A percentile compares a stretch with the other conserved stretches of the same genome.
phyloP scores from a whole-genome alignment of 2,329 filamentous ascomycete species.

The Calonectria pteridis region DNA sequence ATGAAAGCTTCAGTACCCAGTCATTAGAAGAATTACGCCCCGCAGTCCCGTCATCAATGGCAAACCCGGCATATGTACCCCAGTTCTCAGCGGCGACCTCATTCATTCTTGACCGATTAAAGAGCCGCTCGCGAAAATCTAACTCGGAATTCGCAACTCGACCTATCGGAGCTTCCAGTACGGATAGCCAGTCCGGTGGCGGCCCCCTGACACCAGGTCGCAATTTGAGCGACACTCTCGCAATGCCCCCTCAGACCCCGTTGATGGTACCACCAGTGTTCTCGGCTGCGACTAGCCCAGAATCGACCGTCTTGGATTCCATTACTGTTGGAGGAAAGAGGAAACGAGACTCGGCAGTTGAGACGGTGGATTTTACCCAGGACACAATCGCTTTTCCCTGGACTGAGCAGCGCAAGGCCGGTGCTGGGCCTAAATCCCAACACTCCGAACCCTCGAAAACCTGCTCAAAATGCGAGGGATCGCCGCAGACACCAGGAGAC shows the following conservation, averaged over 20 bases:
- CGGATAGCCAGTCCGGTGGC: background rate
- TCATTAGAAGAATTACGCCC: background rate
- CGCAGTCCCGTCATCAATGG: background rate
- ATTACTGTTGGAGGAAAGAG: constrained; percentile 42
- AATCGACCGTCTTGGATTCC: background rate
- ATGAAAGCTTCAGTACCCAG: background rate
- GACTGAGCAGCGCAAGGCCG: constrained; percentile 17
- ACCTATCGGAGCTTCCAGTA: background rate
- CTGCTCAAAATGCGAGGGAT: constrained; percentile 37
- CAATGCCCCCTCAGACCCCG: constrained; percentile 22
- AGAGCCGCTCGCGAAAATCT: constrained; percentile 15
- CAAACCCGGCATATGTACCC: constrained; percentile 42
- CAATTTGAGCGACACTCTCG: constrained; percentile 29
- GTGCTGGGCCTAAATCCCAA: background rate
- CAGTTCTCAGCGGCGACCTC: constrained; percentile 47
- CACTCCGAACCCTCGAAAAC: background rate
- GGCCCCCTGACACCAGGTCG: background rate
- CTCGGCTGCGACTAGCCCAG: constrained; percentile 6
- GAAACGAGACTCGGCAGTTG: constrained; percentile 41
- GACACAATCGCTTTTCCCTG: constrained; percentile 48
- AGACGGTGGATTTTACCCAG: constrained; percentile 47
- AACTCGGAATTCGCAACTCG: constrained; percentile 3
- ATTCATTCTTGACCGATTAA: constrained; percentile 47
- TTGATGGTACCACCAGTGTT: constrained; percentile 15
- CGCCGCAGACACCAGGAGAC: constrained; percentile 5